Percentiles rank a stretch among this genome's conserved stretches.
phyloP scores from a whole-genome alignment of 192 early-diverging fungal genomes.

The Nowakowskiella sp. region DNA sequence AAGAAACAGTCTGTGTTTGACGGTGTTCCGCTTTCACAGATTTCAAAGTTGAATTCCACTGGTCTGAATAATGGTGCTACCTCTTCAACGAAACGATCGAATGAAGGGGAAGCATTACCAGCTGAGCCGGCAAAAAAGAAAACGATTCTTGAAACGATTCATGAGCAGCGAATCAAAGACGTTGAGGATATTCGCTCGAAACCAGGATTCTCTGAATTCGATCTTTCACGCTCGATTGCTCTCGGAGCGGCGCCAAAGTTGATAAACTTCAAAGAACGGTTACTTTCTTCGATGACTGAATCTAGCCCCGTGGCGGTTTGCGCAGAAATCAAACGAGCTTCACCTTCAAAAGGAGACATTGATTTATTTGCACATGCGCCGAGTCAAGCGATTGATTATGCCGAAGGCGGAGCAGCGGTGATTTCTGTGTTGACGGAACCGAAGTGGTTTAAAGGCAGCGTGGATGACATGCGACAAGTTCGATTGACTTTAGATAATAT shows the following conservation, averaged over 20 bases:
- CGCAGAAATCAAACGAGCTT: constrained; percentile 98
- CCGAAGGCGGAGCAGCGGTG: constrained; percentile 78
- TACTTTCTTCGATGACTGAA: constrained; percentile 40
- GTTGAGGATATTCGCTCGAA: constrained; percentile 56
- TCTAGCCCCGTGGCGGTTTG: constrained; percentile 65
- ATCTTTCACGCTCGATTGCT: constrained; percentile 61
- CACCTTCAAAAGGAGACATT: constrained; percentile 90
- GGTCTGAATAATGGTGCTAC: no score
- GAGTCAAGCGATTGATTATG: constrained; percentile 78
- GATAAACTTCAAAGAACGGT: constrained; percentile 70
- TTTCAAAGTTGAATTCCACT: constrained; percentile 48
- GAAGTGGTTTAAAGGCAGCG: constrained; percentile 94
- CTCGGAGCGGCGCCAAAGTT: constrained; percentile 64
- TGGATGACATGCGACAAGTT: constrained; percentile 88
- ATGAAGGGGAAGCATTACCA: background rate
- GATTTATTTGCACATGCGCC: constrained; percentile 74
- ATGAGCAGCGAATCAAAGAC: constrained; percentile 72
- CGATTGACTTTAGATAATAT: constrained; percentile 55
- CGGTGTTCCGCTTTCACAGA: constrained; percentile 31
- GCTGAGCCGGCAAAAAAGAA: constrained; percentile 16
- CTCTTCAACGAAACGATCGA: background rate
- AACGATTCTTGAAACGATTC: constrained; percentile 75
- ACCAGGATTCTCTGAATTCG: constrained; percentile 64
- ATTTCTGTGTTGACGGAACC: constrained; percentile 98
- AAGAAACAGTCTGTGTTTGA: constrained; percentile 1